Base-by-base conservation (phyloP, 805 yeast genomes). In the Wickerhamiella sergipiensis region DNA sequence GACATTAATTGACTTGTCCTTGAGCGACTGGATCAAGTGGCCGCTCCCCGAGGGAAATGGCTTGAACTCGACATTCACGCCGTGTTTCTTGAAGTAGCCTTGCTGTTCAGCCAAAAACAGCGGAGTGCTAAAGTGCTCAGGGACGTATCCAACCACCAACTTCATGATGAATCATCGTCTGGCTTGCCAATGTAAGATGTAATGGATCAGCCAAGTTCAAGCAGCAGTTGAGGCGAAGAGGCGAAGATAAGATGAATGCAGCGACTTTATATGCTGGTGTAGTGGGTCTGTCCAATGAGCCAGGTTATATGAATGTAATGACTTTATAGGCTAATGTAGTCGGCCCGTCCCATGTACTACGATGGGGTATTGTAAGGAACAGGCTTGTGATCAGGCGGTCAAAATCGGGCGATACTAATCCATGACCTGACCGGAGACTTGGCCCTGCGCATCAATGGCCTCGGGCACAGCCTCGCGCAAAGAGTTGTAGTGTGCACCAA, bases 401-500 rank as follows among this genome's bases (percentile, higher is more conserved):
- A n/a, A n/a, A n/a, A n/a, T n/a, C n/a, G n/a, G n/a, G n/a, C n/a
- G n/a, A 38, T 17, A 9, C 19, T 38, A 38, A 38, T 7, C 9
- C 19, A 17, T 19, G 13, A 38, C 22, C 15, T 19, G 19, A n/a
- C 43, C 19, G 10, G 19, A 19, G 6, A 40, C n/a, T 17, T 21
- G 19, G 7, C 24, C 26, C 44, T 40, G 23, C n/a, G 23, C 6
- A 12, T n/a, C 46, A 23, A 24, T 17, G 33, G 46, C 46, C 9
- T 15, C 46, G 17, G 46, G 19, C 36, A 43, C 17, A 7, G 51
- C 55, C 45, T 61, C 65, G 19, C 68, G 53, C 38, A 83, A 62
- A 1, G 96, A 86, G 64, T 90, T 90, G 67, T 90, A 90, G 68
- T 90, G 98, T 67, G 89, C 97, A 24, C 98, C 98, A 22, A 90